Base-by-base conservation (phyloP, 2,329 filamentous ascomycete species). In the Fonsecaea monophora region DNA sequence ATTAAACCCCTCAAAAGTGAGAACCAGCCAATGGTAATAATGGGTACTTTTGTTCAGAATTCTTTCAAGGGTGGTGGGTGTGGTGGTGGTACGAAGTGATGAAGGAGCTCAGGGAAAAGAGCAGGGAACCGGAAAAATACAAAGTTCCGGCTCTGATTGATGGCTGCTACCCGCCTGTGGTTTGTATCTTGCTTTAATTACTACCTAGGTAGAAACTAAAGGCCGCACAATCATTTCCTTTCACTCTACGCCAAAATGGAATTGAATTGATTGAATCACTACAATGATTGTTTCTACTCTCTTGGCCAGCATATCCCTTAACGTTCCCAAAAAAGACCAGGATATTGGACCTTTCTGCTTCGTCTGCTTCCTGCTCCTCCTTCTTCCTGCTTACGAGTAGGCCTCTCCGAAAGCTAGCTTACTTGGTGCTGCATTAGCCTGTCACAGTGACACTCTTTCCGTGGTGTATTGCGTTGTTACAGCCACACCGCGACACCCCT, bases 321-420 rank as follows among this genome's bases (percentile, higher is more conserved):
- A 13, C 4, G 15, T 42, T 13, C 38, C 38, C 25, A 25, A 40
- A 40, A 40, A 40, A 40, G 12, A 10, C 38, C 40, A 40, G 8
- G 10, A n/a, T n/a, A 21, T 25, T 8, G 45, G 45, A 50, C 45
- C 45, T 50, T 50, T 50, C 45, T 50, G 45, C 45, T 50, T 25
- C 1, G 18, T 50, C 18, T 50, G 45, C 45, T 25, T 50, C 45
- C 53, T 55, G 53, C 13, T 37, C 13, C 53, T 55, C n/a, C 53
- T 35, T 55, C 53, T 35, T 55, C 21, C 62, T 69, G 25, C 25
- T 25, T 25, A 25, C 25, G 25, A 25, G 25, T 65, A 64, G 62
- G 67, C 56, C 32, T 62, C 58, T 57, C 67, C 67, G 60, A 62
- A 61, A 62, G 60, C 67, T 69, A 69, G 50, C 55, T 37, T 56